Conservation (phyloP, 1,139 yeast species). For the Nadsonia starkeyi-henricii region DNA sequence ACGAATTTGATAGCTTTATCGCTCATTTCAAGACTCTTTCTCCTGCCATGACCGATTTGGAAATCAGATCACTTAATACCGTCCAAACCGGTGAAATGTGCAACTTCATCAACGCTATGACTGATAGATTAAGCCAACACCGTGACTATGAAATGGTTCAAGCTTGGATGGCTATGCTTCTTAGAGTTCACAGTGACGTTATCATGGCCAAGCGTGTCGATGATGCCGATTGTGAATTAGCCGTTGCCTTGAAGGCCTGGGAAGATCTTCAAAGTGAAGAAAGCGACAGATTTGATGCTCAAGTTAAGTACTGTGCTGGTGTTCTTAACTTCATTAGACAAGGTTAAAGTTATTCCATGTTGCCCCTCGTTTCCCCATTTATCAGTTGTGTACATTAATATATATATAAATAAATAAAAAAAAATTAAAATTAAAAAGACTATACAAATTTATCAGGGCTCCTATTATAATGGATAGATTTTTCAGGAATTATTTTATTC, state of each 20-base stretch:
- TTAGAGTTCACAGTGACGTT: conserved; percentile 74
- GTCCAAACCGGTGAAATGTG: conserved; percentile 54
- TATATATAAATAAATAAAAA: too few species aligned
- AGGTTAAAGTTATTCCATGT: conserved; percentile 10
- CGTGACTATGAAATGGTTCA: conserved; percentile 56
- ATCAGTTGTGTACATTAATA: conserved; percentile 1
- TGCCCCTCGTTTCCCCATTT: conserved; percentile 1
- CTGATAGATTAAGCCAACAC: conserved; percentile 43
- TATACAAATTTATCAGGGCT: too few species aligned
- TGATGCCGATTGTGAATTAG: conserved; percentile 6
- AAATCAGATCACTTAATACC: conserved; percentile 64
- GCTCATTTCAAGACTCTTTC: conserved; percentile 44
- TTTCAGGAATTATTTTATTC: too few species aligned
- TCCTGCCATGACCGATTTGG: conserved; percentile 74
- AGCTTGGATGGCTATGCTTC: conserved; percentile 64
- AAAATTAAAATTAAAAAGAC: too few species aligned
- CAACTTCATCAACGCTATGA: conserved; percentile 51
- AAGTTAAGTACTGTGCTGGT: conserved; percentile 74
- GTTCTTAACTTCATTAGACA: conserved; percentile 48
- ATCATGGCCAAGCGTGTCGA: conserved; percentile 27
- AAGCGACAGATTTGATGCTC: conserved; percentile 43
- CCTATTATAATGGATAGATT: too few species aligned
- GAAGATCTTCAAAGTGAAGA: conserved; percentile 30
- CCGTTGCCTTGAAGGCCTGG: conserved; percentile 37
- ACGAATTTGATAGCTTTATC: conserved; percentile 39